Evolutionary conservation across 495 filamentous ascomycete genomes (phyloP), one percentile per base, ranked within the genome.

Genomic region (Talaromyces wortmannii): DNA sequence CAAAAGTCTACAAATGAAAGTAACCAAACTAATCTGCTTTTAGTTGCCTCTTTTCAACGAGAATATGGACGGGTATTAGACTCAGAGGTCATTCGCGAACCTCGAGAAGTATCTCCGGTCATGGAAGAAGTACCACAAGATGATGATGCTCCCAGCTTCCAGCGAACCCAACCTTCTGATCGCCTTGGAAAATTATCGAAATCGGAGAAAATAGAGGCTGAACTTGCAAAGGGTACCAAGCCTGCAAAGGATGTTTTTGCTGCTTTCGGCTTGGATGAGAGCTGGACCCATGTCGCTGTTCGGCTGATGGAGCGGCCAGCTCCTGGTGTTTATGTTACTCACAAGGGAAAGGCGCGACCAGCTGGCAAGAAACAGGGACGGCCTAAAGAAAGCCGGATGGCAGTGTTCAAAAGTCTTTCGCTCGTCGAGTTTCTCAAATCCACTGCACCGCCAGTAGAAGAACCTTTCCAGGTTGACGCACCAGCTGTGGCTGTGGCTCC

Each of bases 261-360:
- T 48, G 67, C 67, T n/a, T 60, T 75, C 42, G 73, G 73, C 5
- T 54, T 75, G 57, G 73, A 77, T 55, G 70, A 72, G 45, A 66
- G 60, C 4, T 77, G 70, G 70, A 75, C 73, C 0, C 72, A 77
- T 51, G 75, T 75, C 52, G 74, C 59, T n/a, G 65, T 69, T 16
- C 53, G 70, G 5, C 45, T 74, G 6, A 67, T 75, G 48, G 70
- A 76, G 10, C 67, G 68, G 6, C 61, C 69, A n/a, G 57, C 31
- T 17, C 65, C 78, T 40, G 80, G 80, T 7, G 62, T 83, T 2
- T 82, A 81, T 55, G 60, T 82, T 45, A 81, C 81, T 31, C 70
- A 78, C 6, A 69, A 67, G 31, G 78, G 75, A 30, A 70, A 64
- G 46, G 63, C 67, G 31, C 67, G 70, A 55, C 74, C 78, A n/a